phyloP scores from a whole-genome alignment of 1,139 yeast species.

The Debaryomyces sp. region DNA sequence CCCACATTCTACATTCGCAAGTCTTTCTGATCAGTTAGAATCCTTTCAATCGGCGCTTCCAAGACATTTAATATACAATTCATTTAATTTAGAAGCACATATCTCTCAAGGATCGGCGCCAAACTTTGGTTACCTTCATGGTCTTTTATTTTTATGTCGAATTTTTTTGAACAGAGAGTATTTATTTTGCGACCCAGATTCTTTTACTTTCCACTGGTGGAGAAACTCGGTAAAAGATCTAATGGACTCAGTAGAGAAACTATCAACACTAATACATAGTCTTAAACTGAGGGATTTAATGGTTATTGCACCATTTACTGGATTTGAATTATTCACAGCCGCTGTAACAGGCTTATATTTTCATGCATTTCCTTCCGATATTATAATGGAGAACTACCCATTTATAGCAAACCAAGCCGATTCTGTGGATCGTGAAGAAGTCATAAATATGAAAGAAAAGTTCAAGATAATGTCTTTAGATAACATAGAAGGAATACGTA shows the following conservation, averaged over 20 bases:
- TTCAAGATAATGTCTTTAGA: conserved; percentile 22
- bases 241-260: conserved; percentile 26
- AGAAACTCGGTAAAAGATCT: conserved; percentile 22
- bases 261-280: conserved; percentile 24
- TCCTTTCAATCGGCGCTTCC: conserved; percentile 26
- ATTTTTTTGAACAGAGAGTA: conserved; percentile 38
- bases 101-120: conserved; percentile 35
- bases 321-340: conserved; percentile 38
- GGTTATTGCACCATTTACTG: conserved; percentile 43
- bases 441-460: conserved; percentile 18
- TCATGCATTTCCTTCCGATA: conserved; percentile 29
- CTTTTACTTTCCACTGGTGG: conserved; percentile 37
- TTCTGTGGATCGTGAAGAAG: conserved; percentile 2
- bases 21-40: conserved; percentile 23
- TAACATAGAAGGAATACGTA: conserved; percentile 19
- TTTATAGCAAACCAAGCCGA: neutral
- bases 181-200: conserved; percentile 32
- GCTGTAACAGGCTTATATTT: conserved; percentile 36
- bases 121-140: conserved; percentile 39
- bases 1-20: conserved; percentile 25
- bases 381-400: conserved; percentile 17
- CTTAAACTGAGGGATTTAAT: conserved; percentile 29
- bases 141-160: conserved; percentile 32
- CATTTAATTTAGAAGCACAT: conserved; percentile 32
- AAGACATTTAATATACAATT: conserved; percentile 22